Evolutionary conservation across 176 grass and related monocot genomes (phyloP), one percentile per base, ranked within the genome.

Genomic region (Oryza meyeriana): DNA sequence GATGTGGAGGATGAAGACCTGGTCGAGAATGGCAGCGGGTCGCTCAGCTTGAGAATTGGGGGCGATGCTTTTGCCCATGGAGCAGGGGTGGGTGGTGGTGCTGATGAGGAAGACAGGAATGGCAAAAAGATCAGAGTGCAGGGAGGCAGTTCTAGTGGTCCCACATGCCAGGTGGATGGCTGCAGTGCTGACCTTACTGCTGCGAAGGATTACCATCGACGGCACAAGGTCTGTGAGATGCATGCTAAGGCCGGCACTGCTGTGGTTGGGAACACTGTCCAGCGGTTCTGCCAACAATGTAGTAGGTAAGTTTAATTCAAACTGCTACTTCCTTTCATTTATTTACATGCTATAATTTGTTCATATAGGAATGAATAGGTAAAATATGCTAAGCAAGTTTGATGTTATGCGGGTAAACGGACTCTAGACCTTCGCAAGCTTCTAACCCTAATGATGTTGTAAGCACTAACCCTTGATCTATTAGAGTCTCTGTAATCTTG

Each of bases 161-260:
- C 91, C 0, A 32, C 61, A 0, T 99, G 93, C 67, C 97, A 96
- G 83, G 97, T 99, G 25, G 97, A 96, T 63, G 97, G 91, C 32
- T 99, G 97, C 39, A 78, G 13, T 26, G 89, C 83, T 0, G 97
- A 99, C 75, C 93, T 99, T 81, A 87, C 81, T 30, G 76, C 30
- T 4, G 88, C 87, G 0, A 99, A 92, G 87, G 97, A 99, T 87
- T 99, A 96, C 80, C 97, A 99, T 78, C 81, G 97, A 18, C 80
- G 97, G 9, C 97, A 99, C 86, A 99, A 94, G 63, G 97, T 99
- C 79, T 99, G 97, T 20, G 97, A 94, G 89, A 95, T 91, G 90
- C 97, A 99, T 92, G 89, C 97, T 17, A 99, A 99, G 83, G 97
- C 93, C 0, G 92, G 17, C 48, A 93, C 93, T 20, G 93, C 91